Conservation (phyloP, 2,329 filamentous ascomycete species). For the Sporothrix curviconia region DNA sequence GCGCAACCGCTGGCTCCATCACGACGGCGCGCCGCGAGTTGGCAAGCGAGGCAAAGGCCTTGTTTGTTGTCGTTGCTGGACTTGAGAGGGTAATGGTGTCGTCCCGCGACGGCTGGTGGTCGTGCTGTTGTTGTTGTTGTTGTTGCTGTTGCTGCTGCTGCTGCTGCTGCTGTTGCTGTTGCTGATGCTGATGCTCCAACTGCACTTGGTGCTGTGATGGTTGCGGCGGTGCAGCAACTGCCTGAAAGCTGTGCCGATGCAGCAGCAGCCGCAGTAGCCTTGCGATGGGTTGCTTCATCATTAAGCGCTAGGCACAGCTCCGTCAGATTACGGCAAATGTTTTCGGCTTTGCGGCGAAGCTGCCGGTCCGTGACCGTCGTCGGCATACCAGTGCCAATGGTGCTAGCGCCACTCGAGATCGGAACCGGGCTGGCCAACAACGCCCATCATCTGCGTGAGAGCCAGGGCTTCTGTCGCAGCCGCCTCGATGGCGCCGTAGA, state of each 20-base stretch:
- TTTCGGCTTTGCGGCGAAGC: constrained; percentile 82
- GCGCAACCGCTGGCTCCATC: constrained; percentile 19
- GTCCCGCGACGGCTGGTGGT: constrained; percentile 18
- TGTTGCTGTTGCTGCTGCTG: background rate
- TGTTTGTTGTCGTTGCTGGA: constrained; percentile 12
- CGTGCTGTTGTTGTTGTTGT: background rate
- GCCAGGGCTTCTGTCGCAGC: constrained; percentile 75
- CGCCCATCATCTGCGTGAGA: constrained; percentile 71
- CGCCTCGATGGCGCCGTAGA: constrained; percentile 74
- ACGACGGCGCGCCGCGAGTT: constrained; percentile 11
- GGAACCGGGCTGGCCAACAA: constrained; percentile 61
- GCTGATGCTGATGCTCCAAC: background rate
- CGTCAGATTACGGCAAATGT: constrained; percentile 84
- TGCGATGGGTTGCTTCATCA: constrained; percentile 44
- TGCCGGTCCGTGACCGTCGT: constrained; percentile 67
- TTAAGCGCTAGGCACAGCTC: constrained; percentile 83
- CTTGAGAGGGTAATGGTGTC: constrained; percentile 16
- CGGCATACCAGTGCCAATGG: constrained; percentile 43
- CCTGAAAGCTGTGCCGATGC: background rate
- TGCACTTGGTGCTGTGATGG: background rate
- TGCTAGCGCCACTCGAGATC: constrained; percentile 60
- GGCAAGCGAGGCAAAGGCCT: constrained; percentile 14
- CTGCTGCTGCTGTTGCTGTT: constrained; percentile 13
- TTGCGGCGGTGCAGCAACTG: background rate
- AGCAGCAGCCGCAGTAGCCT: constrained; percentile 21